Percentiles rank a stretch among this genome's conserved stretches.
These are phyloP conservation scores for Lojkania enalia DNA, from an alignment of 2,329 filamentous ascomycete genomes.

Conservation along the genomic window DNA sequence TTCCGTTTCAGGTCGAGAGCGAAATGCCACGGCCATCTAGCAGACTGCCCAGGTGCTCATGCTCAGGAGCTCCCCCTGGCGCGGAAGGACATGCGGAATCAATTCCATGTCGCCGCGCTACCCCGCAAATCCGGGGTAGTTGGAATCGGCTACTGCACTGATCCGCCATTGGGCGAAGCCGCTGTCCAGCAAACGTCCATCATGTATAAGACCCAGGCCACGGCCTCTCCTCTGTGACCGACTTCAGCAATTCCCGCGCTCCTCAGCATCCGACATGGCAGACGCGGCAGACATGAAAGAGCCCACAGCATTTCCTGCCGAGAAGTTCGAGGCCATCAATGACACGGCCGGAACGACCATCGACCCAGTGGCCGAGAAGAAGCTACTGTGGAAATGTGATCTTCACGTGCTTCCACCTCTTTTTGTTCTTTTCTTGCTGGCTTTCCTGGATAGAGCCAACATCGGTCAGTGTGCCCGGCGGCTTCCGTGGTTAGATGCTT, in stretches of 20 bases:
- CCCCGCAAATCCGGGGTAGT: slow-evolving; percentile 1
- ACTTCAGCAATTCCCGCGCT: too few relatives aligned
- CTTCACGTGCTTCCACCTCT: slow-evolving; percentile 54
- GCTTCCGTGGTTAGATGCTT: background rate
- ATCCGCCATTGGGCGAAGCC: too few relatives aligned
- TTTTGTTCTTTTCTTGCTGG: slow-evolving; percentile 45
- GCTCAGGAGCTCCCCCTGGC: too few relatives aligned
- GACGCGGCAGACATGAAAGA: slow-evolving; percentile 10
- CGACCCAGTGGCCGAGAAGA: slow-evolving; percentile 48
- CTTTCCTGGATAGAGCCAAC: slow-evolving; percentile 42
- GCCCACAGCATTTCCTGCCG: slow-evolving; percentile 11
- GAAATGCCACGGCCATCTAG: too few relatives aligned
- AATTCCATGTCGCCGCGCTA: slow-evolving; percentile 1
- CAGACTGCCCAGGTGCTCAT: too few relatives aligned
- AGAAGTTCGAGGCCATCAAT: slow-evolving; percentile 31
- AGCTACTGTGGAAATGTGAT: slow-evolving; percentile 54
- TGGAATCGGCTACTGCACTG: background rate
- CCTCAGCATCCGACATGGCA: slow-evolving; percentile 17
- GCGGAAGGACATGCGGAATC: slow-evolving; percentile 3
- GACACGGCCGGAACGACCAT: slow-evolving; percentile 29
- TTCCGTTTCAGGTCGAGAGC: too few relatives aligned
- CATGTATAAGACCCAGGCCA: too few relatives aligned
- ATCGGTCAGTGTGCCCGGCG: slow-evolving; percentile 26
- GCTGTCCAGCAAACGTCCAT: too few relatives aligned
- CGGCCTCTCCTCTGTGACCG: too few relatives aligned